phyloP scores from a whole-genome alignment of 306 rosid species.

The peach (Prunus persica) region DNA sequence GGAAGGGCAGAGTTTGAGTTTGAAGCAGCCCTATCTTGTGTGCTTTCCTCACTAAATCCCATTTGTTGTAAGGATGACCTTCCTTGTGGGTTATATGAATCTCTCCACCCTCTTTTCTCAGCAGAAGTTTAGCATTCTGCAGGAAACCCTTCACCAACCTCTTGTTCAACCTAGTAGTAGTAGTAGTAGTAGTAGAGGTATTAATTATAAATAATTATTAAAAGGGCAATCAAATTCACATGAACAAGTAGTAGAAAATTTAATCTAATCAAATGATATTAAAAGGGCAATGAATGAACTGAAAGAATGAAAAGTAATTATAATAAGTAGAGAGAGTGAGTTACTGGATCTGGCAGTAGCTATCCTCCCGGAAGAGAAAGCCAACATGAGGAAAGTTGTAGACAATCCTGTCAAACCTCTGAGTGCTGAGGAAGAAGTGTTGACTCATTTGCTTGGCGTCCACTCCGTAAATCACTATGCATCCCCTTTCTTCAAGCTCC shows the following conservation, averaged over 20 bases:
- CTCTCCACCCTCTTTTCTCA: constrained; percentile 63
- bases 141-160: constrained; percentile 61
- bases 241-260: neutral
- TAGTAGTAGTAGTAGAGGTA: neutral
- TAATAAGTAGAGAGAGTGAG: neutral
- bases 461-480: constrained; percentile 53
- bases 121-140: constrained; percentile 49
- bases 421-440: constrained; percentile 75
- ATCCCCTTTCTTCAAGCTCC: constrained; percentile 69
- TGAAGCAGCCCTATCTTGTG: constrained; percentile 50
- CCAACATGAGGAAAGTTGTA: constrained; percentile 90
- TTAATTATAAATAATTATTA: no score
- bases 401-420: constrained; percentile 73
- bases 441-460: constrained; percentile 64
- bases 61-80: constrained; percentile 68
- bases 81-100: constrained; percentile 72
- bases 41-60: constrained; percentile 64
- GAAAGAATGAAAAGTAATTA: neutral
- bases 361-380: constrained; percentile 60
- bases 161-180: constrained; percentile 59
- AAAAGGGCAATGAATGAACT: neutral
- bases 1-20: constrained; percentile 44
- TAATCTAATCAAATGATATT: neutral
- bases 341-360: constrained; percentile 73
- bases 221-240: no score